Evolutionary conservation across 23 red algal species (phyloP).

Genomic region (Gracilaria caudata): DNA sequence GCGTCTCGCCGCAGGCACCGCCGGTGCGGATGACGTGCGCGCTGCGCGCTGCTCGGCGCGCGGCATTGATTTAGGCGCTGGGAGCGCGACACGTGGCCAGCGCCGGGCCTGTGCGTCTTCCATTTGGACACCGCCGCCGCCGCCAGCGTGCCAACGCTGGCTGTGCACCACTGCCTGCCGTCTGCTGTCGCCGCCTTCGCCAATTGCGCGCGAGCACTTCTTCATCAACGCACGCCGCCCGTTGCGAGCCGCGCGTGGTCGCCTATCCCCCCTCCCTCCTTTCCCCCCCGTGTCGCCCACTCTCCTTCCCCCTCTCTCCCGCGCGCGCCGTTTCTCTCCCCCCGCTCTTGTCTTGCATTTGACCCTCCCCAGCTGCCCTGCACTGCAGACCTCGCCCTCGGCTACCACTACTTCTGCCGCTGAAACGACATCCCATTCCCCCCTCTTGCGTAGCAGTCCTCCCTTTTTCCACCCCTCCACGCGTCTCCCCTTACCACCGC

Average conservation of each 20-base stretch:
- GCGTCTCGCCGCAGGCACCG: no score
- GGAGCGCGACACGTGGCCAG: slow-evolving; percentile 19
- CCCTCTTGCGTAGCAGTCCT: neutral
- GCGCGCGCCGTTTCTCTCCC: neutral
- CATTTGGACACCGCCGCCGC: neutral
- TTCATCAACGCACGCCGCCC: neutral
- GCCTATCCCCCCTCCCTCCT: neutral
- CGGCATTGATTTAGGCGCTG: neutral
- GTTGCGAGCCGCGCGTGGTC: neutral
- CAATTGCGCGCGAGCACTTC: neutral
- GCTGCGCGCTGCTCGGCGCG: neutral
- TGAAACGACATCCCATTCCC: neutral
- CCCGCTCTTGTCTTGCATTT: neutral
- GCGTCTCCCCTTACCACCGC: neutral
- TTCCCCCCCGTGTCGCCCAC: neutral
- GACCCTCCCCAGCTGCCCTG: no score
- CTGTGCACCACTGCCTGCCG: slow-evolving; percentile 3
- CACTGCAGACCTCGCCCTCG: neutral
- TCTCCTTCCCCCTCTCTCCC: neutral
- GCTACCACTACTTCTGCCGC: neutral
- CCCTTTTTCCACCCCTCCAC: neutral
- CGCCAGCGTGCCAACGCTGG: neutral
- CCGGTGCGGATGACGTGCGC: neutral
- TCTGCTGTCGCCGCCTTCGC: neutral
- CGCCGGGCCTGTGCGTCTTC: neutral